Percentiles rank a stretch among this genome's conserved stretches.
Conservation (phyloP, 108 stramenopile species). For the Pseudonitzschia multistriata region DNA sequence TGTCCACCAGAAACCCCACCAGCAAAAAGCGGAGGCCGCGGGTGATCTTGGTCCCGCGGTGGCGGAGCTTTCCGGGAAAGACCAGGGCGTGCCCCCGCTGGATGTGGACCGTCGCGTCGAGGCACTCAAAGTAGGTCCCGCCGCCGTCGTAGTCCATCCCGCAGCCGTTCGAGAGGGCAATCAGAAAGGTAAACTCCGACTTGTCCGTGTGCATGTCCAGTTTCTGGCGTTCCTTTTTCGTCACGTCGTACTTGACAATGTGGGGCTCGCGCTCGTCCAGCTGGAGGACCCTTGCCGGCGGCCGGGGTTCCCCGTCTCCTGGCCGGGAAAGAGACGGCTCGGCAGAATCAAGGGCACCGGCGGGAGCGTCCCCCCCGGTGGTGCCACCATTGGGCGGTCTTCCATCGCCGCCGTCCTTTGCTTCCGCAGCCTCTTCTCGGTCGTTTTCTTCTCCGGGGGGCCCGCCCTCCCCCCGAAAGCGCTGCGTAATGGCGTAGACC, state of each 20-base stretch:
- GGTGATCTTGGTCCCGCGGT: slow-evolving; percentile 66
- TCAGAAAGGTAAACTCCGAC: slow-evolving; percentile 75
- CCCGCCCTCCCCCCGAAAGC: slow-evolving; percentile 4
- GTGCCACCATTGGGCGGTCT: not conserved
- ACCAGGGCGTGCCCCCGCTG: slow-evolving; percentile 64
- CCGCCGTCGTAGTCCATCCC: slow-evolving; percentile 74
- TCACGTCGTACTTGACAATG: slow-evolving; percentile 74
- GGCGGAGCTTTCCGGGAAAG: slow-evolving; percentile 74
- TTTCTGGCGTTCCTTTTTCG: slow-evolving; percentile 69
- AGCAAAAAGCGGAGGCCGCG: slow-evolving; percentile 61
- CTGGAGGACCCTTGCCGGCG: slow-evolving; percentile 20
- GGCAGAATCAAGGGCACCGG: not conserved
- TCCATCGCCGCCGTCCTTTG: not conserved
- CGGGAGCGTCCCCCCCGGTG: too few relatives aligned
- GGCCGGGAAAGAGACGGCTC: not conserved
- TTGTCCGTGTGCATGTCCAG: slow-evolving; percentile 83
- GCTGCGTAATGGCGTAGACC: slow-evolving; percentile 29
- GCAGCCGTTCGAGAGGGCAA: slow-evolving; percentile 65
- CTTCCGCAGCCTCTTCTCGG: not conserved
- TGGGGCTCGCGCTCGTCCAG: slow-evolving; percentile 80
- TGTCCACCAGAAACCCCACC: slow-evolving; percentile 78
- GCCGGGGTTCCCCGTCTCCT: not conserved
- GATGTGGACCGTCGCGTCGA: slow-evolving; percentile 62
- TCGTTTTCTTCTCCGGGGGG: not conserved
- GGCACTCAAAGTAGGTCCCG: slow-evolving; percentile 71